phyloP scores from a whole-genome alignment of 495 filamentous ascomycete genomes.

The Penicillium alfredii region DNA sequence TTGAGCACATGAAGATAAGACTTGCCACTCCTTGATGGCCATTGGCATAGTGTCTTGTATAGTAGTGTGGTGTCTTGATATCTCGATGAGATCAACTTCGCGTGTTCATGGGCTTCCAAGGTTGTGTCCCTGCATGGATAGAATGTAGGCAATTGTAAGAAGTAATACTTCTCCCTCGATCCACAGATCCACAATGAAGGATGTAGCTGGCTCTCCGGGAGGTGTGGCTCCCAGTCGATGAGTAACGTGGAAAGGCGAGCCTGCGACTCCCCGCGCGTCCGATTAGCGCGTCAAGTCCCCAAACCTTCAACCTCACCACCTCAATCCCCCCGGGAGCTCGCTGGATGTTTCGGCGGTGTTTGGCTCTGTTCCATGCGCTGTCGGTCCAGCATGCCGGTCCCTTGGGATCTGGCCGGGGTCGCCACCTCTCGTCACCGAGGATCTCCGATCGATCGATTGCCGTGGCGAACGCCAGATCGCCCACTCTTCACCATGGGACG shows the following conservation, averaged over 20 bases:
- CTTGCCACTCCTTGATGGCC: no score
- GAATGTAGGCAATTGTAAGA: no score
- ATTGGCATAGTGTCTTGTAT: no score
- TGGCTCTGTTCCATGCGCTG: constrained; percentile 22
- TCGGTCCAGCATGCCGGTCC: constrained; percentile 29
- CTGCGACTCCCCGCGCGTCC: constrained; percentile 8
- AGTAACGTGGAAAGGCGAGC: constrained; percentile 15
- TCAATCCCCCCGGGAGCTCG: constrained; percentile 6
- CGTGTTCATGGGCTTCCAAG: no score
- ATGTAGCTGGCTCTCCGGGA: no score
- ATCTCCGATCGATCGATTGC: constrained; percentile 24
- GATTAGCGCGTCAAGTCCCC: not conserved
- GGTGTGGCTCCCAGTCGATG: no score
- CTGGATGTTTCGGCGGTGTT: constrained; percentile 35
- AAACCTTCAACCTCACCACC: not conserved
- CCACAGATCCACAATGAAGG: no score
- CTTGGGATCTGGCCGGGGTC: constrained; percentile 23
- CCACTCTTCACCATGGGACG: constrained; percentile 14
- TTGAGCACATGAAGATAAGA: no score
- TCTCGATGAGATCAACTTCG: no score
- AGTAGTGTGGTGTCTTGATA: no score
- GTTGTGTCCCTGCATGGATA: no score
- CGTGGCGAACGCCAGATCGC: constrained; percentile 24
- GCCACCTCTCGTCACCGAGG: constrained; percentile 26
- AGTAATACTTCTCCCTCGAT: no score